Percentiles rank a stretch among this genome's conserved stretches.
phyloP scores from a whole-genome alignment of 495 filamentous ascomycete genomes.

The Penicillium daleae region DNA sequence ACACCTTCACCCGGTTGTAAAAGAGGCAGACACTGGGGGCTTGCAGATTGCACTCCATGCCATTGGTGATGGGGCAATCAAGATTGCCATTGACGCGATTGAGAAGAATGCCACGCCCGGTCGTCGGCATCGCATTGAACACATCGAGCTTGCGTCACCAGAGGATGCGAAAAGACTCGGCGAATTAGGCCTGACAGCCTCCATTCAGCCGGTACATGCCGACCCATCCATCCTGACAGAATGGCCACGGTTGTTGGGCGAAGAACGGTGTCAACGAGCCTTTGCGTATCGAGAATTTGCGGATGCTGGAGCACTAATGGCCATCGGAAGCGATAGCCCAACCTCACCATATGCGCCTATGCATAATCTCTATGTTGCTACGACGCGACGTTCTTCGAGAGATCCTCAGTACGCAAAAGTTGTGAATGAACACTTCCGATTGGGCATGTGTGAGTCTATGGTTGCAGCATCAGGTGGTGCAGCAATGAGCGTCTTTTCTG shows the following conservation, averaged over 20 bases:
- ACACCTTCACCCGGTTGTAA: slow-evolving; percentile 57
- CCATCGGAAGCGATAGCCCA: slow-evolving; percentile 62
- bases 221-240: slow-evolving; percentile 62
- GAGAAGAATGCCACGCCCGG: slow-evolving; percentile 43
- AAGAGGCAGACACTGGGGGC: slow-evolving; percentile 54
- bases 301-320: slow-evolving; percentile 56
- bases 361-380: not conserved
- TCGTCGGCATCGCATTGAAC: slow-evolving; percentile 59
- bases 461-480: not conserved
- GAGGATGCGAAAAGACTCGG: slow-evolving; percentile 58
- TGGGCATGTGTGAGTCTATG: not conserved
- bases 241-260: slow-evolving; percentile 60
- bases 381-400: not conserved
- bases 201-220: slow-evolving; percentile 63
- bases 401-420: not conserved
- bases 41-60: slow-evolving; percentile 69
- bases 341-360: not conserved
- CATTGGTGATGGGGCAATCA: slow-evolving; percentile 64
- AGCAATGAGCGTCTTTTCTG: not conserved
- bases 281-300: slow-evolving; percentile 65
- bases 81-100: slow-evolving; percentile 58
- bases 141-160: slow-evolving; percentile 58
- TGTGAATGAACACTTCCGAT: not conserved
- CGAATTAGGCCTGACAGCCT: slow-evolving; percentile 60
- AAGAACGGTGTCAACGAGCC: slow-evolving; percentile 55